Conservation (phyloP, 1,139 yeast genomes). For the Debaryomyces psychrophilus region DNA sequence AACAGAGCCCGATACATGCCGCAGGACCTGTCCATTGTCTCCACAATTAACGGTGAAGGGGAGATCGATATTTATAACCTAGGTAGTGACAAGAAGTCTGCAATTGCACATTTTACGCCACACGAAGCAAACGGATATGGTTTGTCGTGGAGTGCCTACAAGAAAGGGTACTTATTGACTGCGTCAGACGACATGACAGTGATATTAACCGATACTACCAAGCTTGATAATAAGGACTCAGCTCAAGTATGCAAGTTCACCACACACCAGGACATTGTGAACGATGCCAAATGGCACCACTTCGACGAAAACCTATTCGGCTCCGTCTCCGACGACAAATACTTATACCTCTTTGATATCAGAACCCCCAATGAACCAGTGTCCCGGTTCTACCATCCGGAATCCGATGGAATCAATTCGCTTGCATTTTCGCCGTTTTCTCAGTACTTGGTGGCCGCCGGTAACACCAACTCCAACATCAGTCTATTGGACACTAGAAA, state of each 20-base stretch:
- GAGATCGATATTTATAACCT: conserved; percentile 67
- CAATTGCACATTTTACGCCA: conserved; percentile 43
- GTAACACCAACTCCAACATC: conserved; percentile 69
- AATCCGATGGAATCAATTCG: conserved; percentile 57
- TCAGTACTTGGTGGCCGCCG: conserved; percentile 61
- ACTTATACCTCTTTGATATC: conserved; percentile 46
- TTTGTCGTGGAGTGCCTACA: conserved; percentile 59
- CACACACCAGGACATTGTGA: conserved; percentile 62
- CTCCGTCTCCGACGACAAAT: conserved; percentile 70
- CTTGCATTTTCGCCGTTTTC: conserved; percentile 68
- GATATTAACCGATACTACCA: conserved; percentile 57
- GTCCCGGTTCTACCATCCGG: conserved; percentile 32
- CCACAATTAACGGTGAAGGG: conserved; percentile 81
- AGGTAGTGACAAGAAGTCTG: conserved; percentile 25
- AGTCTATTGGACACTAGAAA: conserved; percentile 63
- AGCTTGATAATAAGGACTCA: conserved; percentile 14
- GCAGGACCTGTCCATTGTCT: conserved; percentile 63
- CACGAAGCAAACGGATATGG: conserved; percentile 76
- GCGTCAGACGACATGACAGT: conserved; percentile 67
- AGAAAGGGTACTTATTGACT: conserved; percentile 55
- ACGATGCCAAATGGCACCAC: conserved; percentile 74
- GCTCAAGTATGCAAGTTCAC: conserved; percentile 25
- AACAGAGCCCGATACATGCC: conserved; percentile 87
- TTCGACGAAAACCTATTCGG: conserved; percentile 57
- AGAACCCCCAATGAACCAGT: conserved; percentile 33